Conservation (phyloP, 1,139 yeast species). For the Yamadazyma jaroonii region DNA sequence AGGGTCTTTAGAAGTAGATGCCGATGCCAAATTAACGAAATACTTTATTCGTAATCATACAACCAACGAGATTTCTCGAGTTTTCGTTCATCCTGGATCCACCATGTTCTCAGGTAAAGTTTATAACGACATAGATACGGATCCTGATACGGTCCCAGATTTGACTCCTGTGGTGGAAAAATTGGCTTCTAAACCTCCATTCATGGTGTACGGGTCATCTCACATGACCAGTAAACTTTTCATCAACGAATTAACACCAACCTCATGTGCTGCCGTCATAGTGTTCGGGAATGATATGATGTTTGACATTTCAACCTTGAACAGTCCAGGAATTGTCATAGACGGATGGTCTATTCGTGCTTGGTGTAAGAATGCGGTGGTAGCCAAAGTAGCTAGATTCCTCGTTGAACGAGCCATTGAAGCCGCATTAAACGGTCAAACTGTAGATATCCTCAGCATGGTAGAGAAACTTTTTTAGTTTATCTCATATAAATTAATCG, state of each 20-base stretch:
- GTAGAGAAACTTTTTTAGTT: slow-evolving; percentile 3
- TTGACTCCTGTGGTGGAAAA: slow-evolving; percentile 34
- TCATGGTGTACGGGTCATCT: slow-evolving; percentile 54
- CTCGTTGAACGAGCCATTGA: slow-evolving; percentile 68
- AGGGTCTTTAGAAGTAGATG: slow-evolving; percentile 82
- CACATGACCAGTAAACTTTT: slow-evolving; percentile 67
- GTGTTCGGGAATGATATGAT: slow-evolving; percentile 76
- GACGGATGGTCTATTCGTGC: slow-evolving; percentile 86
- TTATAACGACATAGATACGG: slow-evolving; percentile 6
- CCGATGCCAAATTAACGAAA: slow-evolving; percentile 72
- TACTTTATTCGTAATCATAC: slow-evolving; percentile 51
- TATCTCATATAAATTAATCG: too few species aligned
- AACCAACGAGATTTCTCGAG: slow-evolving; percentile 10
- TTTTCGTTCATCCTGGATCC: slow-evolving; percentile 16
- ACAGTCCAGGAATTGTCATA: slow-evolving; percentile 64
- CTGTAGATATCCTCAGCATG: slow-evolving; percentile 1
- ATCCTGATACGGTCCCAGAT: slow-evolving; percentile 26
- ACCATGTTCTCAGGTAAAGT: slow-evolving; percentile 23
- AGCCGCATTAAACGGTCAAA: slow-evolving; percentile 32
- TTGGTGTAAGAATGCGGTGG: slow-evolving; percentile 92
- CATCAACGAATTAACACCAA: slow-evolving; percentile 76
- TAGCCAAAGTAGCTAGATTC: slow-evolving; percentile 65
- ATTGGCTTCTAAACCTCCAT: slow-evolving; percentile 40
- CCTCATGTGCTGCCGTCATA: slow-evolving; percentile 64
- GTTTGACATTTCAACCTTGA: slow-evolving; percentile 54